Evolutionary conservation across 306 rosid species (phyloP), one percentile per base, ranked within the genome.

Genomic region (Arachis stenosperma): DNA sequence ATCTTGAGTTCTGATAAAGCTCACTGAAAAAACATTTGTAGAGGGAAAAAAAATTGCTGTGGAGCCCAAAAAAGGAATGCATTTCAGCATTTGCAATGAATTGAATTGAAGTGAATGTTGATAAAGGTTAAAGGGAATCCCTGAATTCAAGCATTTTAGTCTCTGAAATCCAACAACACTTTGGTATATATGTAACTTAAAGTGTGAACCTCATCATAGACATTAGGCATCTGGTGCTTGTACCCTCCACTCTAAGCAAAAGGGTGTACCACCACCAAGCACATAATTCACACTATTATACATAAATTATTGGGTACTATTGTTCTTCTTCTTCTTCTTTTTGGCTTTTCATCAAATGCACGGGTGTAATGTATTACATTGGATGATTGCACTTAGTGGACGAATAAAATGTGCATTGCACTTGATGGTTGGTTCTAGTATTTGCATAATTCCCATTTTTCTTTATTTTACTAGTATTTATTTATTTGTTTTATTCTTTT

Each of bases 161-260:
- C 81, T 61, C 75, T 59, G 69, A 78, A 78, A 70, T 71, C 76
- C 78, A 78, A 75, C 81, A 78, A 68, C 78, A 80, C 75, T 83
- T 61, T 61, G 86, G 79, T 71, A 75, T 65, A 6, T 65, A 50
- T 79, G 87, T 78, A 73, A 76, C 82, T 72, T 12, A 80, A 80
- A 84, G 84, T 27, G 42, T 73, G 63, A 74, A 83, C 87, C 82
- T 80, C 75, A 84, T 84, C 33, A 84, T 84, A 69, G 59, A 27
- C 60, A 12, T 50, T n/a, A 72, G 72, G 83, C 30, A 66, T 69
- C 67, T 76, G 82, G 58, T 80, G 68, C 73, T 68, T 76, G 67
- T 83, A 79, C 69, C 77, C 81, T 79, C 84, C 84, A 73, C 84
- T 83, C 78, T 76, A 75, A 62, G 67, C 81, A 73, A 63, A 73